phyloP scores from a whole-genome alignment of 2,329 filamentous ascomycete genomes.

The Pseudogymnoascus sp. region DNA sequence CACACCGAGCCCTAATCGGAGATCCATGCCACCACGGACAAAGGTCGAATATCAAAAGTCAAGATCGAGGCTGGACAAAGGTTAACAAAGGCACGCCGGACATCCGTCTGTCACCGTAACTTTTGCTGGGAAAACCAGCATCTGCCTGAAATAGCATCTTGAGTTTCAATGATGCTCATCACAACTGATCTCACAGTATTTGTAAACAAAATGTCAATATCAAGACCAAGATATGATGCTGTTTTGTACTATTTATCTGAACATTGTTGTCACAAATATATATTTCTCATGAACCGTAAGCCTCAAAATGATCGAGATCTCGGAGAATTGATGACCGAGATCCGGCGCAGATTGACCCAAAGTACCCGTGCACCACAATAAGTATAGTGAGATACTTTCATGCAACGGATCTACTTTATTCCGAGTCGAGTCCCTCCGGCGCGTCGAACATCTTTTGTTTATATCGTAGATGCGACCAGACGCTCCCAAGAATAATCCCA shows the following conservation, averaged over 20 bases:
- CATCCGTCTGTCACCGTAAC: neutral
- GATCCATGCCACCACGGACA: neutral
- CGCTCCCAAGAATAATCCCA: neutral
- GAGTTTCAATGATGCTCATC: neutral
- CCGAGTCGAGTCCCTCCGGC: constrained; percentile 1
- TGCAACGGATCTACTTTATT: constrained; percentile 9
- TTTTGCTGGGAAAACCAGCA: neutral
- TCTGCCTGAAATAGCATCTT: neutral
- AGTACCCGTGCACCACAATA: neutral
- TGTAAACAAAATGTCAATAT: neutral
- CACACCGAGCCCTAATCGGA: neutral
- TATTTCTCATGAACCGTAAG: neutral
- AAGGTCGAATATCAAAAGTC: neutral
- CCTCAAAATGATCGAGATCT: neutral
- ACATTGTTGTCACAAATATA: neutral
- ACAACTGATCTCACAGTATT: neutral
- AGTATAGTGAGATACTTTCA: constrained; percentile 10
- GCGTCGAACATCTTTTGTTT: constrained; percentile 8
- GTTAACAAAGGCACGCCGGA: neutral
- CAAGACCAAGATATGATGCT: neutral
- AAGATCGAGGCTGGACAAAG: neutral
- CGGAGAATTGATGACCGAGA: constrained; percentile 1
- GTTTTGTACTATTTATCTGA: neutral
- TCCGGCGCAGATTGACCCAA: neutral
- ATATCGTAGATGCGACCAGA: constrained; percentile 2